Conservation (phyloP, 2,329 filamentous ascomycete genomes). For the Colletotrichum sp. region DNA sequence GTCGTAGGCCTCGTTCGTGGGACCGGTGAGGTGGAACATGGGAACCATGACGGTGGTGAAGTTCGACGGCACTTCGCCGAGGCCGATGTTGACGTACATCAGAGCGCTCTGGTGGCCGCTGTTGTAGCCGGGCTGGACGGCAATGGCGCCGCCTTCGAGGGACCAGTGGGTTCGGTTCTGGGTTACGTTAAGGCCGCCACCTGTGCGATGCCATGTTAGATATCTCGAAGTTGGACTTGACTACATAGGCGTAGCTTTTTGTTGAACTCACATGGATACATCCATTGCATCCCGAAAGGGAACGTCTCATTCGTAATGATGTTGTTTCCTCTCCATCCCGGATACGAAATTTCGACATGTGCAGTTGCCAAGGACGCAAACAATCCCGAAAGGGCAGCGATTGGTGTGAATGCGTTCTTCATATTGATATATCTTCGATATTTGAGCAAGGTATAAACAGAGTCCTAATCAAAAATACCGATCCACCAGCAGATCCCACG, state of each 20-base stretch:
- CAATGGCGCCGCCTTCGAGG: slow-evolving; percentile 67
- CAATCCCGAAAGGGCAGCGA: not conserved
- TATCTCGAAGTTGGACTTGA: not conserved
- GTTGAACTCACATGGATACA: slow-evolving; percentile 66
- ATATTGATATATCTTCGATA: not conserved
- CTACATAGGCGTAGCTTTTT: rapidly evolving
- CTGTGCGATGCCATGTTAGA: slow-evolving; percentile 39
- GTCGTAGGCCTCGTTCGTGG: slow-evolving; percentile 65
- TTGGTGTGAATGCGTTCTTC: not conserved
- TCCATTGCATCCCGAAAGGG: slow-evolving; percentile 73
- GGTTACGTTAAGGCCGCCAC: slow-evolving; percentile 71
- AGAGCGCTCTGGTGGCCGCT: slow-evolving; percentile 68
- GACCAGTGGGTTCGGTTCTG: slow-evolving; percentile 76
- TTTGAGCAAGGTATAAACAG: not conserved
- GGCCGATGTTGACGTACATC: slow-evolving; percentile 76
- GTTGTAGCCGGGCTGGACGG: slow-evolving; percentile 77
- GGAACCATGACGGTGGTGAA: slow-evolving; percentile 70
- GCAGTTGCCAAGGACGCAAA: not conserved
- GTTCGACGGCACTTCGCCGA: slow-evolving; percentile 66
- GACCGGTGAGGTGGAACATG: slow-evolving; percentile 69
- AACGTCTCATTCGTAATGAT: slow-evolving; percentile 66
- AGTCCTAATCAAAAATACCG: not conserved
- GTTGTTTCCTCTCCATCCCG: slow-evolving; percentile 70
- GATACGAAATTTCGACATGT: slow-evolving; percentile 68
- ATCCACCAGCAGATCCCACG: rapidly evolving